Conservation (phyloP, 345 rosid species). For the Euphorbia lathyris region DNA sequence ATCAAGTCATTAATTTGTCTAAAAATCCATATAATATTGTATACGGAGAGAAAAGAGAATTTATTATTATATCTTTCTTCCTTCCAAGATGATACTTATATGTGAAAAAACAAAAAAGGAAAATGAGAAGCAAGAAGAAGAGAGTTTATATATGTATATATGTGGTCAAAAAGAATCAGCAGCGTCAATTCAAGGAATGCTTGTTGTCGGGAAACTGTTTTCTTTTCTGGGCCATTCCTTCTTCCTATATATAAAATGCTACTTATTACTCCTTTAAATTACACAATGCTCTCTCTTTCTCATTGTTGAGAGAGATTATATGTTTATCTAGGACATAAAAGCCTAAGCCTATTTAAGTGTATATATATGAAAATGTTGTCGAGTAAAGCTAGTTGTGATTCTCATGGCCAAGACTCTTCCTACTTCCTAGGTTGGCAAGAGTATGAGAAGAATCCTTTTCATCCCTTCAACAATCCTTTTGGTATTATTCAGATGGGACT, state of each 20-base stretch:
- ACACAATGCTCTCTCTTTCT: background rate
- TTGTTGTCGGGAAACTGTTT: conserved; percentile 5
- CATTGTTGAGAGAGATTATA: background rate
- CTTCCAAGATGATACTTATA: too few species aligned
- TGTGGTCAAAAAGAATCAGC: conserved; percentile 11
- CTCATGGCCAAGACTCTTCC: conserved; percentile 29
- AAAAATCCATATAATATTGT: too few species aligned
- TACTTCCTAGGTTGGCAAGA: conserved; percentile 38
- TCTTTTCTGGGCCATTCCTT: background rate
- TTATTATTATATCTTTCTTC: too few species aligned
- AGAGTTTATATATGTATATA: too few species aligned
- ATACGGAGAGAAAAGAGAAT: too few species aligned
- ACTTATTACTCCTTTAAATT: background rate
- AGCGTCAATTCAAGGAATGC: background rate
- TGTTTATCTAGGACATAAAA: background rate
- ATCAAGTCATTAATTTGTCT: too few species aligned
- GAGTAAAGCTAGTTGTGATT: conserved; percentile 4
- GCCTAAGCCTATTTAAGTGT: background rate
- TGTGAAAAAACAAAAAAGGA: background rate
- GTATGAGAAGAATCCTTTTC: conserved; percentile 31
- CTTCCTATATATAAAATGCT: background rate
- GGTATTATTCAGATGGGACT: conserved; percentile 44
- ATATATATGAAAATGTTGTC: conserved; percentile 18
- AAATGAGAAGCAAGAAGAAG: background rate
- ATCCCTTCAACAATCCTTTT: conserved; percentile 23